A percentile compares a stretch with the other conserved stretches of the same genome.
phyloP scores from a whole-genome alignment of 1,284 basidiomycete genomes.

The Veloboletus limbatus region DNA sequence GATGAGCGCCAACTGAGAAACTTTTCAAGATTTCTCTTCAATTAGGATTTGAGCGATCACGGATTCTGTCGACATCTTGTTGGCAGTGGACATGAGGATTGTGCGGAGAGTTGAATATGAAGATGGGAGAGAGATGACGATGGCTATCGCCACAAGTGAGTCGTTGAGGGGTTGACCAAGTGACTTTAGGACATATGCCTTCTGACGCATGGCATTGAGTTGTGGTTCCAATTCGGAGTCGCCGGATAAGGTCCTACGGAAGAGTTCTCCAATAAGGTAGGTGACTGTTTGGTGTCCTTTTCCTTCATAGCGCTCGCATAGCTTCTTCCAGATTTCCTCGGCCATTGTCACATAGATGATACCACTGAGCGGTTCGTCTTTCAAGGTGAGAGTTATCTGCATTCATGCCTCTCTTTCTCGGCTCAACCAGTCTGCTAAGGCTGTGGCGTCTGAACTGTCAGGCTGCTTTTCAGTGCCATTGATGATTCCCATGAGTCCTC shows the following conservation, averaged over 20 bases:
- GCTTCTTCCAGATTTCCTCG: too few species aligned
- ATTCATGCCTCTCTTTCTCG: neutral
- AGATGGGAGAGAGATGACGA: neutral
- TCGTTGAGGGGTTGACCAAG: neutral
- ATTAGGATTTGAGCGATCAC: neutral
- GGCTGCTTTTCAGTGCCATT: neutral
- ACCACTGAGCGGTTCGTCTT: neutral
- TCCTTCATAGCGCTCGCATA: too few species aligned
- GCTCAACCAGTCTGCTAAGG: neutral
- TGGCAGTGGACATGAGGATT: neutral
- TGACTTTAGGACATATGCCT: neutral
- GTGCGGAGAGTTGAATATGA: neutral
- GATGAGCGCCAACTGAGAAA: neutral
- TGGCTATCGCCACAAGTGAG: neutral
- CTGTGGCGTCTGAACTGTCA: too few species aligned
- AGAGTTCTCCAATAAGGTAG: neutral
- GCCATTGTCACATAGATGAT: neutral
- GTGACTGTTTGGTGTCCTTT: too few species aligned
- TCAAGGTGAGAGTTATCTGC: neutral
- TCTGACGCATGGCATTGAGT: neutral
- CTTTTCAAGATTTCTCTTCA: neutral
- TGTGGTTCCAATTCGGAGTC: neutral
- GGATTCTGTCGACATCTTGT: neutral
- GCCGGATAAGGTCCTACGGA: too few species aligned
- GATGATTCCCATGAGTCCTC: neutral